Evolutionary conservation across 495 filamentous ascomycete species (phyloP), one percentile per base, ranked within the genome.

Genomic region (Lichenothelia convexa): DNA sequence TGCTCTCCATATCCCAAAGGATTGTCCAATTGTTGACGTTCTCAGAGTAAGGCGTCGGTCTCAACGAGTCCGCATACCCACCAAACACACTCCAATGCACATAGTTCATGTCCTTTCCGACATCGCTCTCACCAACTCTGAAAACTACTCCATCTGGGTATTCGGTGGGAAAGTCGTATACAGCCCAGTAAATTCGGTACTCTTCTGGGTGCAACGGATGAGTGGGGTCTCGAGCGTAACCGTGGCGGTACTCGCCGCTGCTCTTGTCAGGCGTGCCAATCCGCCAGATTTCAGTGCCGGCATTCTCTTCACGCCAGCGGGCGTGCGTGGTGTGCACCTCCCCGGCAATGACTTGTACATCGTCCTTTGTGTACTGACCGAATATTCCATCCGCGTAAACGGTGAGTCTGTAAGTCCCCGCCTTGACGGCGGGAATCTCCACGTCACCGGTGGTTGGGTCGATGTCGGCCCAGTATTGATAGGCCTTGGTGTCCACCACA

Each of bases 381-480:
- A 73, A 75, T 18, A 73, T 57, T 0, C 60, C 64, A 16, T 69
- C 61, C 3, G 67, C 69, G 29, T 71, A 73, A 23, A 72, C 48
- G 0, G 67, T 73, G 11, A 75, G 51, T 4, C 67, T 57, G 47
- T 70, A 73, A 13, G 48, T 67, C 16, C 63, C 69, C 5, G 51
- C 56, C 33, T 58, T 64, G 18, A 73, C 61, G 12, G 57, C 56
- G 5, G 58, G 53, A 22, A 75, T 65, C 1, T 33, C 45, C 34
- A 65, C 68, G 3, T 41, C 42, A 1, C 69, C 66, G n/a, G 46
- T 51, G 3, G 49, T 26, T 18, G 31, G 31, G 31, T 56, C 51
- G 17, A 73, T 59, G 13, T 71, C 62, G 1, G 54, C 55, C 70
- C 68, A 72, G 47, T 73, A 72, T 45, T 73, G 69, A 35, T 67